Base-by-base conservation (phyloP, 768 basidiomycete species). In the Hypsizygus marmoreus region DNA sequence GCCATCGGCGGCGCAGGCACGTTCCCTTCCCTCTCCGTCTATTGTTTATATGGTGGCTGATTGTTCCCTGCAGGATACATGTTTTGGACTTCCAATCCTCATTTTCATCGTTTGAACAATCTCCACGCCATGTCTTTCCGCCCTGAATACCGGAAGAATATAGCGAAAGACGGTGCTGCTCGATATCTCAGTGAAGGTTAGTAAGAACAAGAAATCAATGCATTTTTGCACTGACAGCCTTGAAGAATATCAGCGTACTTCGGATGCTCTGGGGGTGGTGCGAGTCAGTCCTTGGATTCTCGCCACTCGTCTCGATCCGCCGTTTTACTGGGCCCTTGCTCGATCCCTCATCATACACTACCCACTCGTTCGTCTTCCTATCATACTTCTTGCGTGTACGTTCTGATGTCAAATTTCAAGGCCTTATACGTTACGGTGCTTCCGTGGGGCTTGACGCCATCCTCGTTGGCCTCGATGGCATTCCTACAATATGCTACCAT, bases 121-220 rank as follows among this genome's bases (percentile, higher is more conserved):
- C 62, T 77, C 10, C 71, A 72, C 46, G 55, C 58, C 1, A 63
- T 73, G n/a, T 56, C 70, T 1, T 77, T 76, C 38, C 63, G 65
- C 24, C 43, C 49, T 0, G 49, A 60, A 10, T 71, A 70, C 46
- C 62, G 70, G 24, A 48, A 62, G 10, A 62, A 66, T 14, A 36
- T 77, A 5, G 43, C 64, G 10, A 66, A 71, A 22, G 75, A 76
- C 43, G 73, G 69, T 2, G 44, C 68, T 6, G 45, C 55, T 5
- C 52, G 55, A 19, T 59, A 49, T 26, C 50, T 78, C 4, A 47
- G 47, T 13, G 36, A 58, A 16, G 72, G 75, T 72, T 46, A 30
- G 49, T n/a, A n/a, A 31, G 11, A 4, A 2, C 28, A 13, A 16
- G 9, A 29, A 33, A 11, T 16, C 23, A 17, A 11, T 29, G 17